Evolutionary conservation across 2,329 filamentous ascomycete species (phyloP).

Genomic region (Blumeria graminis): DNA sequence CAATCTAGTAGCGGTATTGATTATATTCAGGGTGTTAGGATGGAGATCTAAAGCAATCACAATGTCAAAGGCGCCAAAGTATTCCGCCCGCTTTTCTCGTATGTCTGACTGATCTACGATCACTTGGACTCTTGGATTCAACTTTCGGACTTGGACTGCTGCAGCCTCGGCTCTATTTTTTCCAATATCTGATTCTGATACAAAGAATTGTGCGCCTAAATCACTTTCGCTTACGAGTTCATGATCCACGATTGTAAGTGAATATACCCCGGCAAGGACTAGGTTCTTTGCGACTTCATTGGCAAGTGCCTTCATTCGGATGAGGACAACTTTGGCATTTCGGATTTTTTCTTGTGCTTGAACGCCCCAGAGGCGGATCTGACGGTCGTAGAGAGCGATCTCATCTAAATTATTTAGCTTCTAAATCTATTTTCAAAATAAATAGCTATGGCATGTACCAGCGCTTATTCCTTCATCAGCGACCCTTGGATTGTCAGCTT

Average conservation of each 20-base stretch:
- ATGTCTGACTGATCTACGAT: constrained; percentile 45
- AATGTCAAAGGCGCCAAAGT: constrained; percentile 59
- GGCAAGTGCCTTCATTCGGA: constrained; percentile 67
- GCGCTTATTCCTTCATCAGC: constrained; percentile 15
- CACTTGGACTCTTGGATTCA: constrained; percentile 74
- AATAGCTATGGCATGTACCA: constrained; percentile 10
- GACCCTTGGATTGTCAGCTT: constrained; percentile 1
- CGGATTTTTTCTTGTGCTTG: constrained; percentile 85
- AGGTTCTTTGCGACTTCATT: constrained; percentile 96
- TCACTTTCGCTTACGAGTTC: constrained; percentile 54
- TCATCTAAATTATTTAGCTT: constrained; percentile 36
- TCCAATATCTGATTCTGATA: constrained; percentile 45
- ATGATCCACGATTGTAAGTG: constrained; percentile 70
- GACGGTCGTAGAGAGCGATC: constrained; percentile 88
- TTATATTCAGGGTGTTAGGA: constrained; percentile 44
- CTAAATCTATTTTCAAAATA: background rate
- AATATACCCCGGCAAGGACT: constrained; percentile 76
- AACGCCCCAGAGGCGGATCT: constrained; percentile 93
- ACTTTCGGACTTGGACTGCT: constrained; percentile 48
- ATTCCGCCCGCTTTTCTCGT: constrained; percentile 41
- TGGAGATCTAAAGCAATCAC: constrained; percentile 77
- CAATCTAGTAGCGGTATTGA: constrained; percentile 71
- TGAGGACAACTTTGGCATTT: constrained; percentile 67
- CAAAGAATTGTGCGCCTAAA: constrained; percentile 61
- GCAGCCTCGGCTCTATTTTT: constrained; percentile 69